Evolutionary conservation across 225 moss, liverwort and hornwort species (phyloP).

Genomic region (Pseudisothecium myosuroides): DNA sequence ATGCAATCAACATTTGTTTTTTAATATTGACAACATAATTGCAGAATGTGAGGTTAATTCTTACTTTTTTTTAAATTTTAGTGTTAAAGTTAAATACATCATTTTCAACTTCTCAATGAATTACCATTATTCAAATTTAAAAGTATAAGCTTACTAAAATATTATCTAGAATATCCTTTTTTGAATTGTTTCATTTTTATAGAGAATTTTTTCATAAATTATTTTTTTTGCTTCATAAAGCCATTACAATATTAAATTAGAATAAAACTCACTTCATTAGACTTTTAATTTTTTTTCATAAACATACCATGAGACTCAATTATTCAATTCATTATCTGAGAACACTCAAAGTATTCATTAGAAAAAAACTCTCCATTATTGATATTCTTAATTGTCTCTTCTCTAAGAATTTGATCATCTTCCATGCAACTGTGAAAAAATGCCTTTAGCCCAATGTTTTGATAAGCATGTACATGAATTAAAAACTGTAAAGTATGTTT

Average conservation of each 20-base stretch:
- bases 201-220: neutral
- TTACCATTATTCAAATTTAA: neutral
- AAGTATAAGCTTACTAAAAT: neutral
- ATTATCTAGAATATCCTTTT: rapidly evolving
- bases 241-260: rapidly evolving
- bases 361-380: neutral
- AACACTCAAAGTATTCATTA: neutral
- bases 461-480: neutral
- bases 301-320: neutral
- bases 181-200: too few relatives aligned
- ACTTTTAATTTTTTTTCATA: neutral
- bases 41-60: too few relatives aligned
- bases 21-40: neutral
- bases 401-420: neutral
- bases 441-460: neutral
- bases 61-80: too few relatives aligned
- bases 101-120: neutral
- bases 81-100: neutral
- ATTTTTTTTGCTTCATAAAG: neutral
- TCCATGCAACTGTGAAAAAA: neutral
- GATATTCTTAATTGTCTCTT: too few relatives aligned
- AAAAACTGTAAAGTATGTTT: neutral
- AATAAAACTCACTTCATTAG: too few relatives aligned
- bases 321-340: rapidly evolving
- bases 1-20: neutral